These are phyloP conservation scores for Russula virescens DNA, from an alignment of 768 basidiomycete species.

Conservation along the genomic window DNA sequence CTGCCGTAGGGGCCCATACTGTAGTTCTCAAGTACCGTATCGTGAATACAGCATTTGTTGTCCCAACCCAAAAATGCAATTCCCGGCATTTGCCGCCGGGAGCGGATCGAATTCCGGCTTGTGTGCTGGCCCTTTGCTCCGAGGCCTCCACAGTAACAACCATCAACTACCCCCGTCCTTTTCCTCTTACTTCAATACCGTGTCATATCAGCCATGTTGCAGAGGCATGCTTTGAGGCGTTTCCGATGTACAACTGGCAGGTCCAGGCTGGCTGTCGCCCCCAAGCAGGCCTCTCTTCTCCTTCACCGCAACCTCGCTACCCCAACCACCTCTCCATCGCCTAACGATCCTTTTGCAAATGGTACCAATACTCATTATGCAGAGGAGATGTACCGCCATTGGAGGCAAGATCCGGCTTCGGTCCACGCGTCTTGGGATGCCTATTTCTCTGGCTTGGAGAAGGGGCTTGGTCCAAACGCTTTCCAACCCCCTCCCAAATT, in stretches of 20 bases:
- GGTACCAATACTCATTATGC: slow-evolving; percentile 95
- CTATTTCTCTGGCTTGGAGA: slow-evolving; percentile 92
- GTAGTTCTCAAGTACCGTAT: background rate
- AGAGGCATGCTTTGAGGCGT: slow-evolving; percentile 35
- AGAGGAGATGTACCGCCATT: slow-evolving; percentile 93
- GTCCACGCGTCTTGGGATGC: slow-evolving; percentile 94
- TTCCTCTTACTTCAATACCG: background rate
- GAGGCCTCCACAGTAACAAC: background rate
- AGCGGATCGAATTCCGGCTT: background rate
- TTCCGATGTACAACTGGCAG: slow-evolving; percentile 31
- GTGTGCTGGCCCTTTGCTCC: slow-evolving; percentile 6
- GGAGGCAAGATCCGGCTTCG: slow-evolving; percentile 83
- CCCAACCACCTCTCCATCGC: slow-evolving; percentile 48
- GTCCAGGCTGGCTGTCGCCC: slow-evolving; percentile 22
- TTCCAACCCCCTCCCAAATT: slow-evolving; percentile 79
- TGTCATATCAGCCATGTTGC: slow-evolving; percentile 30
- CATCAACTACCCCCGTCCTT: background rate
- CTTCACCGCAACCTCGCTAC: slow-evolving; percentile 42
- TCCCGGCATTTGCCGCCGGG: slow-evolving; percentile 7
- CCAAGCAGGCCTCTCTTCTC: slow-evolving; percentile 20
- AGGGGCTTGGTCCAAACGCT: slow-evolving; percentile 76
- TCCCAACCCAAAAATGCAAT: too few relatives aligned
- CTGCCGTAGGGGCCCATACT: background rate
- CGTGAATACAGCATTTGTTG: too few relatives aligned
- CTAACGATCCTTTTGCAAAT: slow-evolving; percentile 85